Base-by-base conservation (phyloP, 2,329 filamentous ascomycete species). In the Gaeumannomyces tritici region DNA sequence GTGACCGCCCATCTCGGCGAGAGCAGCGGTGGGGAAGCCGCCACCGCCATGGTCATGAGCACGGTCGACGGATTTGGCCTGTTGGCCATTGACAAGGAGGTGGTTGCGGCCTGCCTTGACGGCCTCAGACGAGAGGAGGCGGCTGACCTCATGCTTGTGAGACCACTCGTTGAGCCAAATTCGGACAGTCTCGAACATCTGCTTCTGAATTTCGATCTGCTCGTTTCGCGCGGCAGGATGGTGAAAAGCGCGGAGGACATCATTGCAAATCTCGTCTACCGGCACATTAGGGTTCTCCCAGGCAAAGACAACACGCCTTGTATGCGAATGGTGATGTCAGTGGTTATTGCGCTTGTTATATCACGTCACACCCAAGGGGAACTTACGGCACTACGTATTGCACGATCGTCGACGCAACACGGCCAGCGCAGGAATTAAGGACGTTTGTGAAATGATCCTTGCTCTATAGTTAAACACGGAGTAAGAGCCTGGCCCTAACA, bases 251-350 rank as follows among this genome's bases (percentile, higher is more conserved):
- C 85, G 84, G 58, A 92, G 77, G 55, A 96, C 85, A 67, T 98
- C 93, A 65, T 90, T 80, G 65, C 93, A 80, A 0, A 98, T 89
- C 73, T 96, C 89, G 51, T 96, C 84, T 4, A 95, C 88, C 0
- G 91, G 85, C 0, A 96, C 87, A 56, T 88, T 86, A 3, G 89
- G 84, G 72, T 98, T 90, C 66, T 98, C 90, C 91, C 93, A 98
- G 4, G 93, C 93, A 71, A 93, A 96, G 26, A 99, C 81, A 59
- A 98, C 78, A 42, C 93, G 89, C 2, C 83, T 86, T 65, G 26
- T 24, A 21, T 55, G 21, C 9, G 55, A 27, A 13, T 28, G 7
- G 12, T 18, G 6, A 55, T 7, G 47, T 61, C 55, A 60, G 42
- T 8, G 1, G 4, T 24, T 8, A 18, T 54, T 8, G 18, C 21